Evolutionary conservation across 1,139 yeast genomes (phyloP).

Genomic region (Candida tetrigidarum): DNA sequence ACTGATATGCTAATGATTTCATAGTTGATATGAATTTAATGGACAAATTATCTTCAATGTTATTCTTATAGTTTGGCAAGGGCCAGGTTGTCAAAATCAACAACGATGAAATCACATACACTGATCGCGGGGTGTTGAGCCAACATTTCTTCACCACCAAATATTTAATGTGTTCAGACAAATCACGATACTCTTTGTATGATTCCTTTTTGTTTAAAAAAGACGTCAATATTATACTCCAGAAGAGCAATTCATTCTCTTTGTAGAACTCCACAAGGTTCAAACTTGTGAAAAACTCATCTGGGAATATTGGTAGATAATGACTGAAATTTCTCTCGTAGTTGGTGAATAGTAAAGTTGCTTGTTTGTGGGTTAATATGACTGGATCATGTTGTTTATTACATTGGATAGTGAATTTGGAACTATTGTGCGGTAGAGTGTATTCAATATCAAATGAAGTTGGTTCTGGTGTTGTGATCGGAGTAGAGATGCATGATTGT

Average conservation of each 20-base stretch:
- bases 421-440: slow-evolving; percentile 6
- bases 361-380: slow-evolving; percentile 32
- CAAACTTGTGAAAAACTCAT: slow-evolving; percentile 34
- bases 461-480: slow-evolving; percentile 14
- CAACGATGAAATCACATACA: slow-evolving; percentile 43
- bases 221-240: slow-evolving; percentile 46
- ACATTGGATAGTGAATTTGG: slow-evolving; percentile 13
- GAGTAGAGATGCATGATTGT: slow-evolving; percentile 33
- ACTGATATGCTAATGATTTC: slow-evolving; percentile 46
- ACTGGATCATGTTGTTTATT: slow-evolving; percentile 22
- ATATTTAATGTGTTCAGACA: slow-evolving; percentile 39
- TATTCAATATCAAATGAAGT: slow-evolving; percentile 2
- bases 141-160: slow-evolving; percentile 50
- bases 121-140: slow-evolving; percentile 50
- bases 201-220: slow-evolving; percentile 23
- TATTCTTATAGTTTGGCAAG: slow-evolving; percentile 36
- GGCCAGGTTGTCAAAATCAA: slow-evolving; percentile 53
- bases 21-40: slow-evolving; percentile 45
- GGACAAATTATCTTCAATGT: slow-evolving; percentile 39
- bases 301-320: slow-evolving; percentile 47
- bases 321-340: slow-evolving; percentile 38
- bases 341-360: slow-evolving; percentile 31
- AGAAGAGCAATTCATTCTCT: slow-evolving; percentile 44
- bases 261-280: slow-evolving; percentile 25
- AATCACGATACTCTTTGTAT: slow-evolving; percentile 23